Evolutionary conservation across 2,329 filamentous ascomycete genomes (phyloP), one percentile per base, ranked within the genome.

Genomic region (Epicoccum nigrum): DNA sequence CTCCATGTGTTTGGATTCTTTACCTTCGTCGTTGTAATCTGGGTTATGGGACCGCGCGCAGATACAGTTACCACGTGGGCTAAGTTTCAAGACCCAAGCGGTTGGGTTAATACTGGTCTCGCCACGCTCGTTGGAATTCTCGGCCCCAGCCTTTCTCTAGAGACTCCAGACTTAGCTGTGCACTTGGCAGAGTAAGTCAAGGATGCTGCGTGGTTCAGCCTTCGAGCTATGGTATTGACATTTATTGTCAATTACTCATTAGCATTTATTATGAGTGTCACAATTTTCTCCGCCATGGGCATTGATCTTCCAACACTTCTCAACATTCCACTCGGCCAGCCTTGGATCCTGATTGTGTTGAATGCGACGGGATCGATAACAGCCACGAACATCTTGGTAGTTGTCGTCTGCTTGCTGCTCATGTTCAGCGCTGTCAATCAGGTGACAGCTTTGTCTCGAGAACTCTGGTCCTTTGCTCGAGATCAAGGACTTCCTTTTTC

Each of bases 1-100:
- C 56, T 83, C 2, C 80, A 82, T 46, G 69, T 82, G 21, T 65
- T 77, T 21, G 80, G 79, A 1, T 78, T 82, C 57, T 78, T 82
- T 54, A 79, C 75, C 2, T 73, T 81, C 45, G 66, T 82, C 17
- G 63, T 66, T 15, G 61, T 62, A 1, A 52, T 70, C 44, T 70
- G 67, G 67, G 64, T 69, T 1, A 58, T 69, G 8, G 67, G 50
- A 4, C 62, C 63, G 8, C 57, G 61, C n/a, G 61, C 54, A 31
- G 28, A 47, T 13, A 42, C 67, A 16, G 58, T 41, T 13, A 53
- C 65, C 1, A 64, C 68, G 1, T 70, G 69, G 23, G 50, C 46
- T 5, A 37, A 41, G 1, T 70, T 68, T 42, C 53, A 65, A 41
- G 63, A 69, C 21, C 64, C 65, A 27, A 61, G 52, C 1, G 65